phyloP scores from a whole-genome alignment of 2,329 filamentous ascomycete species.

The Aspergillus ruber region DNA sequence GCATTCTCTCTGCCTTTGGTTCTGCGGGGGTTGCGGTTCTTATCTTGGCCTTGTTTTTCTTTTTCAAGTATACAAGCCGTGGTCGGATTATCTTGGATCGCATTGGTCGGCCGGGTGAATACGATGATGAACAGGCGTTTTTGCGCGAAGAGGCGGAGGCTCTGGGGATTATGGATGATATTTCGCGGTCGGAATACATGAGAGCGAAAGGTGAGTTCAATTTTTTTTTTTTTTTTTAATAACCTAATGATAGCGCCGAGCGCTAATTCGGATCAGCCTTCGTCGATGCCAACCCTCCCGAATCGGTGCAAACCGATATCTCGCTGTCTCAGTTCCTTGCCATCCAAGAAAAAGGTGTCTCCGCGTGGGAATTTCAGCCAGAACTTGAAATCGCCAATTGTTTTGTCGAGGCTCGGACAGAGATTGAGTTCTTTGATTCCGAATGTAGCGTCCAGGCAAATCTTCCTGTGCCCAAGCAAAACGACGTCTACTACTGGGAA shows the following conservation, averaged over 20 bases:
- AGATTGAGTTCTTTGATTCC: conserved; percentile 98
- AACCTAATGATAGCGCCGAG: not conserved
- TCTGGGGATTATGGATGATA: conserved; percentile 89
- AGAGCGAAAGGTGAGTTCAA: conserved; percentile 74
- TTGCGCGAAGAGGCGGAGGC: conserved; percentile 90
- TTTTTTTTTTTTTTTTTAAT: not conserved
- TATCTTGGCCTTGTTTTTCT: conserved; percentile 76
- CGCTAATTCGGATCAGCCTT: conserved; percentile 58
- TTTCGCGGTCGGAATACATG: conserved; percentile 82
- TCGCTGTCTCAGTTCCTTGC: conserved; percentile 95
- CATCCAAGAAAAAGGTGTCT: conserved; percentile 99
- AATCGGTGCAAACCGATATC: conserved; percentile 93
- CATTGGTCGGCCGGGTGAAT: conserved; percentile 88
- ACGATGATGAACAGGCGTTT: conserved; percentile 95
- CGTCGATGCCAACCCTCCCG: conserved; percentile 85
- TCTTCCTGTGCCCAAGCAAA: conserved; percentile 93
- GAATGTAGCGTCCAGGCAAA: conserved; percentile 98
- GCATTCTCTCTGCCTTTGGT: conserved; percentile 87
- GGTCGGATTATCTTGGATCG: conserved; percentile 91
- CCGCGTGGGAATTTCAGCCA: conserved; percentile 99
- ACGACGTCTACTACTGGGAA: conserved; percentile 99
- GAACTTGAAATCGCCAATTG: conserved; percentile 98
- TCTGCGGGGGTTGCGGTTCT: conserved; percentile 79
- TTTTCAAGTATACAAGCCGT: conserved; percentile 82
- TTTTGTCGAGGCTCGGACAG: conserved; percentile 91